A percentile compares a stretch with the other conserved stretches of the same genome.
These are phyloP conservation scores for Blakeslea trispora DNA, from an alignment of 371 early-diverging fungal genomes.

Conservation along the genomic window DNA sequence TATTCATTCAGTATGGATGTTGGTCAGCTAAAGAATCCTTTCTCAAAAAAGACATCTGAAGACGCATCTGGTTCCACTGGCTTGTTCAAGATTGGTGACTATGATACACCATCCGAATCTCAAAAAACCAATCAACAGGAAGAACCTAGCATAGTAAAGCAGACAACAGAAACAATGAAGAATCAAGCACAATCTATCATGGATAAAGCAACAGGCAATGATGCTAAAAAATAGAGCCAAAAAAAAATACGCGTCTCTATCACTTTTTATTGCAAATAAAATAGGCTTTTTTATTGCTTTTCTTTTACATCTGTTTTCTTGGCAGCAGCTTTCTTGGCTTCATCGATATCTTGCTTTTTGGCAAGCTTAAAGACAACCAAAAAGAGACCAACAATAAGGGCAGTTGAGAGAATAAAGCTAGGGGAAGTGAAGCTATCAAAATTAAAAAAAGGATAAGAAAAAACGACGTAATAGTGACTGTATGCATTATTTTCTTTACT, in stretches of 20 bases:
- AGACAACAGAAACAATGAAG: constrained; percentile 8
- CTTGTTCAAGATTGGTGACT: constrained; percentile 44
- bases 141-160: constrained; percentile 8
- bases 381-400: constrained; percentile 22
- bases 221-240: constrained; percentile 1
- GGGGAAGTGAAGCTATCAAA: constrained; percentile 30
- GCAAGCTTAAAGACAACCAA: constrained; percentile 18
- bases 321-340: constrained; percentile 11
- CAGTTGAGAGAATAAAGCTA: constrained; percentile 30
- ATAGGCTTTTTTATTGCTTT: constrained; percentile 8
- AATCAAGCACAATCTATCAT: constrained; percentile 5
- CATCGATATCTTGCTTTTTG: constrained; percentile 21
- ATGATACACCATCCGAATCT: constrained; percentile 25
- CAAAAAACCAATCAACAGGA: neutral
- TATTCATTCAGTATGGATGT: constrained; percentile 37
- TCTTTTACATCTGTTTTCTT: constrained; percentile 7
- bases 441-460: neutral
- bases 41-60: constrained; percentile 16
- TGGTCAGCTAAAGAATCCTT: constrained; percentile 40
- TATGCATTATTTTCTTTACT: constrained; percentile 10
- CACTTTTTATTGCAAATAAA: neutral
- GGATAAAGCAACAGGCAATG: constrained; percentile 9
- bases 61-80: constrained; percentile 17
- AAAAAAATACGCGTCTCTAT: no score
- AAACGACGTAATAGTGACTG: neutral